Base-by-base conservation (phyloP, 495 filamentous ascomycete species). In the Cercophora newfieldiana region DNA sequence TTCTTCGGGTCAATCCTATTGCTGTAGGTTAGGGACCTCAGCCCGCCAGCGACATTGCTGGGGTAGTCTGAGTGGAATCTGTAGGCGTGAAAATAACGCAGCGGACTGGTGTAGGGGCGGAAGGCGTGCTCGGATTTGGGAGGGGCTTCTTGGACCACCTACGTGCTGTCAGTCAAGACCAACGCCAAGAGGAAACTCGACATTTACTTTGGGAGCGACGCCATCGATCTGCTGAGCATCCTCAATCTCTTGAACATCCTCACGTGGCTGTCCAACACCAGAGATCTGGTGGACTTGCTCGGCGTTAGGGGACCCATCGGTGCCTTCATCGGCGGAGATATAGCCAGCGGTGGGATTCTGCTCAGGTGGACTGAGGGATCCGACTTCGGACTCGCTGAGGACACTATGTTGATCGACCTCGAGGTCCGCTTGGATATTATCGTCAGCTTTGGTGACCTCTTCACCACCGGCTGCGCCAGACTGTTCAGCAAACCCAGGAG, bases 21-120 rank as follows among this genome's bases (percentile, higher is more conserved):
- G 75, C 92, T 97, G 80, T 94, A 98, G 51, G 92, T 97, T 83
- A 96, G 81, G 67, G 96, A 98, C 76, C 88, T 89, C 74, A 92
- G 88, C 59, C 93, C 94, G 70, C 86, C 88, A 60, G 88, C 73
- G 66, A 95, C 88, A 49, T 87, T 78, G 29, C 90, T 71, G 60
- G 82, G 77, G 78, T 86, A 97, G 31, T 85, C 81, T 25, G 91
- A 90, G 76, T 97, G 92, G 71, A 91, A 96, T 63, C 95, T 92
- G 79, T 91, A 98, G 51, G 91, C 89, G 73, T 88, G 90, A 77
- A 99, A 97, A 62, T 83, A 82, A 66, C 85, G 87, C 67, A 98
- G 78, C 26, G 94, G 91, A 76, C 92, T 97, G 68, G 87, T 81
- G 77, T 98, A 99, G 2, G 93, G 87, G 21, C 82, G 81, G 68